Evolutionary conservation across 768 basidiomycete species (phyloP), one percentile per base, ranked within the genome.

Genomic region (Lactarius indigo): DNA sequence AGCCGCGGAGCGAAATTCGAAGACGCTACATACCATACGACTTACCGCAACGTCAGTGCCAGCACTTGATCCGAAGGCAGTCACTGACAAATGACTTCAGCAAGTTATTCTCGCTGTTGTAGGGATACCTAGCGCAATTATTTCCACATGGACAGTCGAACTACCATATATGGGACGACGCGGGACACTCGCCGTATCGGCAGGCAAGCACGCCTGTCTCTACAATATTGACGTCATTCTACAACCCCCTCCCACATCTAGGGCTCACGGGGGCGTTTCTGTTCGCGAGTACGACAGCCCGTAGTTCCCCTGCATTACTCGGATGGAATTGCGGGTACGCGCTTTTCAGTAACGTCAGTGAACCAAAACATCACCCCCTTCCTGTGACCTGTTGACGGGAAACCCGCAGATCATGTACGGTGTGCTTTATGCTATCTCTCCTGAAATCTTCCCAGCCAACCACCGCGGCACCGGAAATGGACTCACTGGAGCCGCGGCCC

Each of bases 321-420:
- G 90, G 86, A 57, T 92, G 90, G 90, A 91, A 92, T 75, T 92
- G 89, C 72, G 89, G 83, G 10, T 90, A 89, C 69, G 81, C 78
- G n/a, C 88, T 88, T 73, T 81, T 76, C 68, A 85, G 83, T 61
- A 87, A 87, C 71, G 84, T 87, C 64, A 56, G 79, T 75, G 1
- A 57, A 35, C 8, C 31, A 31, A 57, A 50, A 59, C 55, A 26
- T 18, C 57, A 56, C n/a, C 41, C 17, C 28, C 57, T 26, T 5
- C 39, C 52, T 59, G n/a, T 61, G 23, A 26, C 42, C 31, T 56
- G 39, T 63, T 63, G n/a, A n/a, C 69, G 26, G 13, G 30, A 69
- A n/a, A 5, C 13, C 61, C 28, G 30, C 59, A 88, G 80, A 84
- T 89, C 68, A 91, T 90, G 89, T 91, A 88, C 59, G 88, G 90